Conservation (phyloP, 768 basidiomycete genomes). For the Kwoniella dendrophila region DNA sequence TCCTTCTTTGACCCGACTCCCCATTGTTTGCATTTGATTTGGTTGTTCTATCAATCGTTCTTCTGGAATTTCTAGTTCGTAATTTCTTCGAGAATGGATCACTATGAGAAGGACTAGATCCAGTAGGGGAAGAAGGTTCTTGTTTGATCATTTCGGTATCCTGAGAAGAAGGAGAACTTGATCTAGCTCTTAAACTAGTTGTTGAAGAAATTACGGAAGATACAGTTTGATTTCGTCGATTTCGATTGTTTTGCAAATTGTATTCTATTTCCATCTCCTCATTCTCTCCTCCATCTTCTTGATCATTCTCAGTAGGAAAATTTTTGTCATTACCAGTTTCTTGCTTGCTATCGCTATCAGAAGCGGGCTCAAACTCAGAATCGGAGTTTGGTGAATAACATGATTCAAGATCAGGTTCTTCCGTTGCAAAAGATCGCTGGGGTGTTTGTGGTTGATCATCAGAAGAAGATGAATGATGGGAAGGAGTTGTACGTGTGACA, state of each 20-base stretch:
- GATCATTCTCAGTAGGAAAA: no score
- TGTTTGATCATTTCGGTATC: constrained; percentile 1
- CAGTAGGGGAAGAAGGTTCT: constrained; percentile 1
- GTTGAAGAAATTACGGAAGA: neutral
- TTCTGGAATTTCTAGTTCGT: neutral
- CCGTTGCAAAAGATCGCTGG: neutral
- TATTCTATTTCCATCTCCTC: neutral
- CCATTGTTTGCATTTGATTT: neutral
- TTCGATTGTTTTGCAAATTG: neutral
- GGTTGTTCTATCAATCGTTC: neutral
- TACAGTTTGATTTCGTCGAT: neutral
- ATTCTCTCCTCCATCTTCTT: neutral
- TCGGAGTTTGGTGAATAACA: constrained; percentile 5
- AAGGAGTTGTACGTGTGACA: neutral
- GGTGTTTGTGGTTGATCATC: neutral
- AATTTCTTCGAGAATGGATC: neutral
- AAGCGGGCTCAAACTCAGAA: constrained; percentile 1
- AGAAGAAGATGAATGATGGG: neutral
- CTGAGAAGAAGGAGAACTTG: neutral
- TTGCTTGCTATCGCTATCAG: neutral
- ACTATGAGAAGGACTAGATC: neutral
- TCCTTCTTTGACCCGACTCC: constrained; percentile 5
- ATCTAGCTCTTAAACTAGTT: neutral
- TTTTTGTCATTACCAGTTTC: no score
- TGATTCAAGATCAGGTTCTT: constrained; percentile 1